Evolutionary conservation across 805 yeast genomes (phyloP).

Genomic region (Candida chilensis): DNA sequence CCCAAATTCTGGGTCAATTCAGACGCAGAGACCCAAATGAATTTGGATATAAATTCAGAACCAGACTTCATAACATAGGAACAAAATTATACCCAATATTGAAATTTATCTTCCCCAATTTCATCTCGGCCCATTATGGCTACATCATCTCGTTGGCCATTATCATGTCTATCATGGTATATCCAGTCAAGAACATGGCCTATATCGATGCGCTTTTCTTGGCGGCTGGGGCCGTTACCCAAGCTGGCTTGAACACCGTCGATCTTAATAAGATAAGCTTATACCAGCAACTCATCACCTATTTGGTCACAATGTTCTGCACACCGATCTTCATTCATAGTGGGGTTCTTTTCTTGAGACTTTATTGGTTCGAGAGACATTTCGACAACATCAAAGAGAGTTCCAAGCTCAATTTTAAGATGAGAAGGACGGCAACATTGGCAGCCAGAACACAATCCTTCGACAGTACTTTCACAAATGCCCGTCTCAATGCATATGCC

Average conservation of each 20-base stretch:
- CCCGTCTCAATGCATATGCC: too few relatives aligned
- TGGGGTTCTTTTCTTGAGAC: conserved; percentile 61
- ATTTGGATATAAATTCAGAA: too few relatives aligned
- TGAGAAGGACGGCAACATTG: conserved; percentile 74
- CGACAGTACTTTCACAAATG: too few relatives aligned
- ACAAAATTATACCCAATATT: too few relatives aligned
- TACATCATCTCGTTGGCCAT: conserved; percentile 56
- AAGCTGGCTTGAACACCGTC: conserved; percentile 85
- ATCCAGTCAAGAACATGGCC: conserved; percentile 53
- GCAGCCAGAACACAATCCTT: conserved; percentile 52
- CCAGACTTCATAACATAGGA: too few relatives aligned
- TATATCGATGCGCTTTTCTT: conserved; percentile 80
- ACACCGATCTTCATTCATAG: conserved; percentile 90
- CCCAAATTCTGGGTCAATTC: too few relatives aligned
- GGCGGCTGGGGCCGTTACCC: conserved; percentile 72
- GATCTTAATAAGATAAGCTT: conserved; percentile 52
- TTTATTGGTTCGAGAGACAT: conserved; percentile 83
- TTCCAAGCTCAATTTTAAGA: conserved; percentile 70
- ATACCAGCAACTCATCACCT: conserved; percentile 77
- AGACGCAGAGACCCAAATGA: too few relatives aligned
- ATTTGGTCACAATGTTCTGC: conserved; percentile 51
- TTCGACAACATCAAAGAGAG: conserved; percentile 73
- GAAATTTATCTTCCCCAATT: conserved; percentile 48
- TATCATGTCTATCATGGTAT: conserved; percentile 66
- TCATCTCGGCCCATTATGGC: conserved; percentile 60